Evolutionary conservation across 1,284 basidiomycete species (phyloP).

Genomic region (Apiotrichum siamense): DNA sequence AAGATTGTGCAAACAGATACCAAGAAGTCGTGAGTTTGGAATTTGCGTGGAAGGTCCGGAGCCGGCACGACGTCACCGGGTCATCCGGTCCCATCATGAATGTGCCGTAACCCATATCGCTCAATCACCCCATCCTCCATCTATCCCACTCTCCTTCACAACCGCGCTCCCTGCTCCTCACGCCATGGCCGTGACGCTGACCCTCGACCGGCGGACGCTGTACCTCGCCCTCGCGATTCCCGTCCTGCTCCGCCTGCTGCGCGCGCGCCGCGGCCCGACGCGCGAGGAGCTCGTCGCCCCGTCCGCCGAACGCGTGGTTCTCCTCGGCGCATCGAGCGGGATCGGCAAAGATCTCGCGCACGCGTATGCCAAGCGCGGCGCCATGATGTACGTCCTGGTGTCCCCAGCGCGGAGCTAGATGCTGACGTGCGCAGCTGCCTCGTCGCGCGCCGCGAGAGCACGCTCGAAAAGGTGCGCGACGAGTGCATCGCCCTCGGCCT

Average conservation of each 20-base stretch:
- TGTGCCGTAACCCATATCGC: too few species aligned
- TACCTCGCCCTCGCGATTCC: slow-evolving; percentile 49
- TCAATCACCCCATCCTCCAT: too few species aligned
- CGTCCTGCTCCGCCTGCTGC: slow-evolving; percentile 23
- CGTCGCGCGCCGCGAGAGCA: slow-evolving; percentile 61
- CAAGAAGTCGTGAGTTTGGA: too few species aligned
- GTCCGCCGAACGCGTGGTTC: slow-evolving; percentile 61
- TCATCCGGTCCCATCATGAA: too few species aligned
- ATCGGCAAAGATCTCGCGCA: slow-evolving; percentile 70
- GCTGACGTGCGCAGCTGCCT: slow-evolving; percentile 52
- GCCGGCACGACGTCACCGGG: too few species aligned
- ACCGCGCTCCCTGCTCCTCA: neutral
- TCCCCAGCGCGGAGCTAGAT: too few species aligned
- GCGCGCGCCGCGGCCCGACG: slow-evolving; percentile 22
- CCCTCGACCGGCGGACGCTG: neutral
- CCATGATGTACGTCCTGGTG: slow-evolving; percentile 51
- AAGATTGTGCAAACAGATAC: too few species aligned
- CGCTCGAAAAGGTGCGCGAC: slow-evolving; percentile 57
- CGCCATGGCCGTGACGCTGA: neutral
- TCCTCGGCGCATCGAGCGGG: slow-evolving; percentile 75
- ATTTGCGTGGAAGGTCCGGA: too few species aligned
- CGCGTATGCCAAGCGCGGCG: slow-evolving; percentile 67
- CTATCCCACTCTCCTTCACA: neutral
- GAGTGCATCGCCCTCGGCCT: slow-evolving; percentile 53
- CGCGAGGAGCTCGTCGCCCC: slow-evolving; percentile 43